Base-by-base conservation (phyloP, 768 basidiomycete genomes). In the Termitomyces sp. region DNA sequence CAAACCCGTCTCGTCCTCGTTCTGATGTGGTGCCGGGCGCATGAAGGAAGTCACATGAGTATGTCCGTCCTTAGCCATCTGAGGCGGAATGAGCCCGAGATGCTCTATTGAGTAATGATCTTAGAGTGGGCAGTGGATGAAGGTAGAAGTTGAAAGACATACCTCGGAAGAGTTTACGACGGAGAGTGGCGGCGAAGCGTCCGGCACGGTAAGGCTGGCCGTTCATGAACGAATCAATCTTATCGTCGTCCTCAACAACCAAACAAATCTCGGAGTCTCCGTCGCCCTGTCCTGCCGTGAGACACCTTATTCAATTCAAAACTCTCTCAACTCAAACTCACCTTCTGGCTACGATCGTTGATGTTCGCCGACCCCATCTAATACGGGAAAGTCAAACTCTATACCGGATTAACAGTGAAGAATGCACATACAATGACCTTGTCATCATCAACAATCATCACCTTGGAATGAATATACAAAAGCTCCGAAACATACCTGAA, bases 211-310 rank as follows among this genome's bases (percentile, higher is more conserved):
- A 91, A 25, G 79, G 78, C 59, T 80, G 67, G 2, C 94, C 92
- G 61, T 93, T 76, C 94, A 97, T 96, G 15, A 66, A 78, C 3
- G 85, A 81, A 25, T 79, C 75, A 38, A 99, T 75, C 73, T 83
- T 75, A 47, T 96, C 91, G 0, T 78, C 72, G 63, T 99, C 96
- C 69, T 98, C 95, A 29, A 97, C 87, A 18, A 98, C 85, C 7
- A 97, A 71, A 7, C 90, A 91, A 59, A 98, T 96, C 72, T 98
- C 97, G 1, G 93, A 96, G 69, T 96, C 94, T 32, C 92, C 93
- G 60, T 96, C 89, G 23, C 95, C 95, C 85, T 88, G 53, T 1
- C 20, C 10, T 38, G 40, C 9, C 10, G 32, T 29, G 12, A n/a
- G 63, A 44, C 59, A 56, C 23, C 47, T 27, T 25, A 27, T 16